Evolutionary conservation across 495 filamentous ascomycete genomes (phyloP).

Genomic region (Penicillium fimorum): DNA sequence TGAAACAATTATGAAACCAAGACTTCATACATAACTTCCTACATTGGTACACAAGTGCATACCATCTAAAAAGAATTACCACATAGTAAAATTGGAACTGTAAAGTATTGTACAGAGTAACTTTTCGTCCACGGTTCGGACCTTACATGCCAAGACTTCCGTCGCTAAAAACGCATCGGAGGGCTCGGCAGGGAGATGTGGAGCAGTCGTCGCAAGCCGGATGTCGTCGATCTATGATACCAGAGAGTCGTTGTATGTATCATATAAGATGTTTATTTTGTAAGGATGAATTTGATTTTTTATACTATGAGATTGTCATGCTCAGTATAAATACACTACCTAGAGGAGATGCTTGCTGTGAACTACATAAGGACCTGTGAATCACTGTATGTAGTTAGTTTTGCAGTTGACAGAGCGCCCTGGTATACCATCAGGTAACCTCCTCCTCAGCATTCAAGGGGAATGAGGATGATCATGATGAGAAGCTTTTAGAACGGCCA

Average conservation of each 20-base stretch:
- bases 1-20: no score
- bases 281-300: no score
- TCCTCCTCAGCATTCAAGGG: no score
- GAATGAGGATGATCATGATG: not conserved
- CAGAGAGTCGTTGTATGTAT: not conserved
- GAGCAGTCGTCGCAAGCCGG: slow-evolving; percentile 29
- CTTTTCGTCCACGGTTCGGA: not conserved
- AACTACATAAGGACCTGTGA: no score
- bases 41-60: not conserved
- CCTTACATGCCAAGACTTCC: slow-evolving; percentile 15
- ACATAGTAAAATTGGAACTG: not conserved
- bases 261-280: not conserved
- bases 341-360: no score
- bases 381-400: no score
- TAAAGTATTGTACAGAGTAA: not conserved
- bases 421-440: no score
- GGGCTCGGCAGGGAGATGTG: slow-evolving; percentile 24
- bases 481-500: not conserved
- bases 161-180: not conserved
- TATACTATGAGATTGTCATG: no score
- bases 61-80: not conserved
- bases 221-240: slow-evolving; percentile 10
- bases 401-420: no score
- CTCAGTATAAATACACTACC: no score
- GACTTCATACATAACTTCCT: not conserved